phyloP scores from a whole-genome alignment of 768 basidiomycete genomes.

The Suillus placidus region DNA sequence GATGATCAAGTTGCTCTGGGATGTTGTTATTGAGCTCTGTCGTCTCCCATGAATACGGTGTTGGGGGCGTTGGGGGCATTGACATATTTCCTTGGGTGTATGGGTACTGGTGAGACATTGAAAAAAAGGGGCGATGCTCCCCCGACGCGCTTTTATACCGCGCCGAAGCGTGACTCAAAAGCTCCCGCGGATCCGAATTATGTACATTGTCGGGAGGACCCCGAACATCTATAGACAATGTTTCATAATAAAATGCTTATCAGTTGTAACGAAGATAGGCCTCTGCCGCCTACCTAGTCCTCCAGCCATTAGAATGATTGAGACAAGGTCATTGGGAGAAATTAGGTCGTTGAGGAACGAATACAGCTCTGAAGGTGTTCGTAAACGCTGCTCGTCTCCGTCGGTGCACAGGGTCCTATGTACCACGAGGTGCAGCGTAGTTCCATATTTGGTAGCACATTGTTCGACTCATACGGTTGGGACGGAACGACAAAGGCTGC shows the following conservation, averaged over 20 bases:
- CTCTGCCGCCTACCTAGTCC: neutral
- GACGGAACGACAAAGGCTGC: conserved; percentile 3
- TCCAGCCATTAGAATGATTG: neutral
- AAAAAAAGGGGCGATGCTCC: conserved; percentile 30
- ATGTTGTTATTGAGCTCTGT: conserved; percentile 37
- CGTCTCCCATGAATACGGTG: conserved; percentile 45
- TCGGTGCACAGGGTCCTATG: conserved; percentile 13
- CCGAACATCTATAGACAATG: conserved; percentile 5
- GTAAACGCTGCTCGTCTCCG: neutral
- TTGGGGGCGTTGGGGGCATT: conserved; percentile 50
- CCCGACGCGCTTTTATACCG: conserved; percentile 34
- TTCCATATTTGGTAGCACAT: conserved; percentile 1
- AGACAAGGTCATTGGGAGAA: neutral
- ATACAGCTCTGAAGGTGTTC: neutral
- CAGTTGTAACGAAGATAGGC: neutral
- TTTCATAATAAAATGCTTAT: neutral
- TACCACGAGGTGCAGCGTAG: neutral
- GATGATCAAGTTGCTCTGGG: conserved; percentile 41
- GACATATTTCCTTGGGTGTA: conserved; percentile 51
- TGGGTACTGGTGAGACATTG: conserved; percentile 55
- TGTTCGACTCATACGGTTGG: conserved; percentile 17
- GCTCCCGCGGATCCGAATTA: conserved; percentile 23
- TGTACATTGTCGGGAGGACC: conserved; percentile 16
- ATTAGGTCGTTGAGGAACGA: neutral
- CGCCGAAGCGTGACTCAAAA: conserved; percentile 27